Conservation (phyloP, 352 stramenopile species). For the Phytophthora vignae region DNA sequence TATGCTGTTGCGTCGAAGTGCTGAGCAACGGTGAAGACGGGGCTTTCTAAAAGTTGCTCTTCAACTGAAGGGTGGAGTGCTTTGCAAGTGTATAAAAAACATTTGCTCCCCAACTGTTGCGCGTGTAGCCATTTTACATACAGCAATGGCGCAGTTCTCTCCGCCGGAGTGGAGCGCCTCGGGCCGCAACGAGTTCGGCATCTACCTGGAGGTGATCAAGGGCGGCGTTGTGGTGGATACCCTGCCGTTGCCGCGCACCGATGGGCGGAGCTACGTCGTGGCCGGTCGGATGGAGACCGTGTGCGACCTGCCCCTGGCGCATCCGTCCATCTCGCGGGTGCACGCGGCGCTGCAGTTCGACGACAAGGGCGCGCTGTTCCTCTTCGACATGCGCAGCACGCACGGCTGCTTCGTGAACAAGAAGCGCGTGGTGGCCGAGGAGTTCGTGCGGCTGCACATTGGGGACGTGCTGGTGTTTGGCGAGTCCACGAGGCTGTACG, state of each 20-base stretch:
- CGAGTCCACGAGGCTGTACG: constrained; percentile 88
- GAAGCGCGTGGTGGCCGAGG: constrained; percentile 46
- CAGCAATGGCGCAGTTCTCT: constrained; percentile 44
- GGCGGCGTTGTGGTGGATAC: constrained; percentile 60
- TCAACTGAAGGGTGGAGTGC: not conserved
- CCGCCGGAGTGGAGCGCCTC: constrained; percentile 58
- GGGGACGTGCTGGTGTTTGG: constrained; percentile 90
- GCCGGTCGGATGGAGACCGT: constrained; percentile 61
- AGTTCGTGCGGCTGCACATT: constrained; percentile 75
- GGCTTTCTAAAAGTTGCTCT: not conserved
- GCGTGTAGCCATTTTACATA: no score
- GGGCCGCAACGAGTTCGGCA: constrained; percentile 57
- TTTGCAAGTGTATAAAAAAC: not conserved
- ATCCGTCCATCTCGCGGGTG: constrained; percentile 79
- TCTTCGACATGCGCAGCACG: constrained; percentile 81
- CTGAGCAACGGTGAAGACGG: no score
- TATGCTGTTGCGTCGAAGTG: not conserved
- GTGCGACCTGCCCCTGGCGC: constrained; percentile 77
- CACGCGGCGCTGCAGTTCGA: constrained; percentile 84
- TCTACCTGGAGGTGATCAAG: constrained; percentile 83
- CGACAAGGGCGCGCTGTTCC: constrained; percentile 65
- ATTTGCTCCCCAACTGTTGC: no score
- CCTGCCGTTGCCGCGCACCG: constrained; percentile 40
- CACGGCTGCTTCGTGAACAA: constrained; percentile 92
- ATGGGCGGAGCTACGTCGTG: constrained; percentile 55